Conservation (phyloP, 768 basidiomycete species). For the Cyclocybe aegerita region DNA sequence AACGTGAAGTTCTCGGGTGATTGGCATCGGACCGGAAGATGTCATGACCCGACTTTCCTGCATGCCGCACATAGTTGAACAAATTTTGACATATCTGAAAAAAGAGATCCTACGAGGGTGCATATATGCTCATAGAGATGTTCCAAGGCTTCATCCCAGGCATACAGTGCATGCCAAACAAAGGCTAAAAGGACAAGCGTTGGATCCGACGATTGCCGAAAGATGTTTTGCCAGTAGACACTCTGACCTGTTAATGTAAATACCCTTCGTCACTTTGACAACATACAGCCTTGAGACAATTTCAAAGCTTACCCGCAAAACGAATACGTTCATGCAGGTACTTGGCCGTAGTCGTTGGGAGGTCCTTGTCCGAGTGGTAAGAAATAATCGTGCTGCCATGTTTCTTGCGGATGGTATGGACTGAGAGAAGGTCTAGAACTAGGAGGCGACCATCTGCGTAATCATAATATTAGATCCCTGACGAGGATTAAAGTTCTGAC, state of each 20-base stretch:
- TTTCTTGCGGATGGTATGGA: constrained; percentile 44
- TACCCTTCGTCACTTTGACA: background rate
- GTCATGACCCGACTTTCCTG: constrained; percentile 17
- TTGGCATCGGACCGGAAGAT: constrained; percentile 21
- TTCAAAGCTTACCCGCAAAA: constrained; percentile 35
- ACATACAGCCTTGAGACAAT: background rate
- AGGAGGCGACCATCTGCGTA: constrained; percentile 29
- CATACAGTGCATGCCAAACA: constrained; percentile 60
- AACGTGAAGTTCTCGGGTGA: constrained; percentile 52
- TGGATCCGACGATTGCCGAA: constrained; percentile 43
- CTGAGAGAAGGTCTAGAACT: constrained; percentile 44
- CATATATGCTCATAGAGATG: constrained; percentile 50
- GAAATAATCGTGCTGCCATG: constrained; percentile 47
- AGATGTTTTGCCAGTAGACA: constrained; percentile 47
- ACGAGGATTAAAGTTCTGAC: background rate
- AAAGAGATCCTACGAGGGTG: constrained; percentile 34
- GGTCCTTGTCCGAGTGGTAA: constrained; percentile 36
- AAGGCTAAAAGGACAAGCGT: constrained; percentile 54
- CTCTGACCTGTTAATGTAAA: constrained; percentile 30
- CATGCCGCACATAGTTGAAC: background rate
- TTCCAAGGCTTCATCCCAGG: constrained; percentile 62
- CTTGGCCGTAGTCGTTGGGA: constrained; percentile 36
- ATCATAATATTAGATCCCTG: background rate
- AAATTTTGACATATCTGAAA: background rate
- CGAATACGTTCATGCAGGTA: constrained; percentile 45